These are phyloP conservation scores for Colletotrichum falcatum DNA, from an alignment of 2,329 filamentous ascomycete genomes.

Conservation along the genomic window DNA sequence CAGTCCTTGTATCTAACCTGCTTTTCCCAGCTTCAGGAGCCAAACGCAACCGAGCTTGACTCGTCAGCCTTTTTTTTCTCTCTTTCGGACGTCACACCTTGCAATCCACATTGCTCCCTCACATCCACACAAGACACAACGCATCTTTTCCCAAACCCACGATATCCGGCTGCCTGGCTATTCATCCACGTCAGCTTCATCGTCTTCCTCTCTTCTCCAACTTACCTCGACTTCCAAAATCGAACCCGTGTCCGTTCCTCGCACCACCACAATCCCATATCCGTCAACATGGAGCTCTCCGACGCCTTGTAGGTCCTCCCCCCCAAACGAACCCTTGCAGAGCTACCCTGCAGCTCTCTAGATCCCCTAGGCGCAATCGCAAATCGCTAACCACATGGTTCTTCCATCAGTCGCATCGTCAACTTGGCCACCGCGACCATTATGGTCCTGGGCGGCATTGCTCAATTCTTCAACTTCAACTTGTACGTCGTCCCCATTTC, in stretches of 20 bases:
- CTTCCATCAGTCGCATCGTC: constrained; percentile 80
- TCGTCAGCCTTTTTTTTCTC: constrained; percentile 40
- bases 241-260: background rate
- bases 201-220: constrained; percentile 10
- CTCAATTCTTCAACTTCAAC: constrained; percentile 72
- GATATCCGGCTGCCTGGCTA: constrained; percentile 37
- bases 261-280: constrained; percentile 8
- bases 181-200: constrained; percentile 38
- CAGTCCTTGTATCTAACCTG: constrained; percentile 39
- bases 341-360: constrained; percentile 11
- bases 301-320: constrained; percentile 82
- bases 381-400: constrained; percentile 51
- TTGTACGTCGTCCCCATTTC: constrained; percentile 63
- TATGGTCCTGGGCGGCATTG: constrained; percentile 87
- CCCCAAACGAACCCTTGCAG: constrained; percentile 1
- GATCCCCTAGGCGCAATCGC: constrained; percentile 14
- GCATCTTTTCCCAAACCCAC: constrained; percentile 21
- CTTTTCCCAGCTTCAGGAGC: constrained; percentile 40
- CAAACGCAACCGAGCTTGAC: constrained; percentile 29
- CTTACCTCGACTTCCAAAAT: background rate
- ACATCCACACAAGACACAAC: constrained; percentile 25
- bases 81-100: constrained; percentile 39
- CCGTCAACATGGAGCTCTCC: constrained; percentile 83
- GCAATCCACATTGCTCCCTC: constrained; percentile 32
- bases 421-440: constrained; percentile 90